These are phyloP conservation scores for Apiospora saccharicola DNA, from an alignment of 2,329 filamentous ascomycete genomes.

Conservation along the genomic window DNA sequence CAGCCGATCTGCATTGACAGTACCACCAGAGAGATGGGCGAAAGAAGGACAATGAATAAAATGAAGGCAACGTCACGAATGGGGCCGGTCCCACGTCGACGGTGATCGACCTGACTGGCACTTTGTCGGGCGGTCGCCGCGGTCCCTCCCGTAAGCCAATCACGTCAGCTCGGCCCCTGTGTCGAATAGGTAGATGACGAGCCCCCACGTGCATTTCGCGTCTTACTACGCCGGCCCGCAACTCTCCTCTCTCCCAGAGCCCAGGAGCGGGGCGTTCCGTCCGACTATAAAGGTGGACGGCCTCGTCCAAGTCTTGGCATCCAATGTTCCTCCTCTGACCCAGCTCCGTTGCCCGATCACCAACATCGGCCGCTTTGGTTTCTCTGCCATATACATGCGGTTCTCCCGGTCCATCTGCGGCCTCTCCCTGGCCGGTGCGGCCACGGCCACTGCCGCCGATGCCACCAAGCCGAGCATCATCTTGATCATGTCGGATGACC, in stretches of 20 bases:
- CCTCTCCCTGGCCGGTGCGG: background rate
- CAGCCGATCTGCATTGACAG: background rate
- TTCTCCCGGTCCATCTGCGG: background rate
- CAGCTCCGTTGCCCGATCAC: background rate
- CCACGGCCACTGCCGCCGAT: background rate
- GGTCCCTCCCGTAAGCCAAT: background rate
- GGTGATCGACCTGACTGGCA: background rate
- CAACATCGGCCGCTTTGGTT: too few relatives aligned
- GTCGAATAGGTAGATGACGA: background rate
- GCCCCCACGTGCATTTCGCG: background rate
- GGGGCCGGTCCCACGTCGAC: background rate
- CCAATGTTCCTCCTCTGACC: background rate
- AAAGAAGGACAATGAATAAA: background rate
- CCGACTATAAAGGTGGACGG: background rate
- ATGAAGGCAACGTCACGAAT: background rate
- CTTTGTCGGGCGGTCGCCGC: background rate
- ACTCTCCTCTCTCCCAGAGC: background rate
- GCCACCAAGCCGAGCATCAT: conserved; percentile 61
- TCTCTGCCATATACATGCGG: too few relatives aligned
- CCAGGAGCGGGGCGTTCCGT: background rate
- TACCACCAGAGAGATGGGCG: background rate
- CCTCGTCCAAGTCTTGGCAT: background rate
- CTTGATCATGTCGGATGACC: conserved; percentile 74
- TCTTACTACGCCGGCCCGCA: background rate
- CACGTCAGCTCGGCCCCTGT: background rate